These are phyloP conservation scores for Eimeria tenella DNA, from an alignment of 169 alveolate species.

Conservation along the genomic window DNA sequence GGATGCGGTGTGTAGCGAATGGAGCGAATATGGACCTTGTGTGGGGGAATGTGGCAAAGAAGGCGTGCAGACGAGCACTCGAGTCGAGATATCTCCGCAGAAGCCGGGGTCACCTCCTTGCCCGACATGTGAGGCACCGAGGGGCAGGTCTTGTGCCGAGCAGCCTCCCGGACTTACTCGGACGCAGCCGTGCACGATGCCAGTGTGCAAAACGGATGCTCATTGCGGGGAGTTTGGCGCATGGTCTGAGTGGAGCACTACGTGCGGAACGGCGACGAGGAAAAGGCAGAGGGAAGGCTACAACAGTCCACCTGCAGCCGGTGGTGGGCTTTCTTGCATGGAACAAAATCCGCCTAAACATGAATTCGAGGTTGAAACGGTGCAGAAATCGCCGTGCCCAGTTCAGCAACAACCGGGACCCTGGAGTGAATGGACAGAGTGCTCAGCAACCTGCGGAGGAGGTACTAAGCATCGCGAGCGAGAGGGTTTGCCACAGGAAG, in stretches of 20 bases:
- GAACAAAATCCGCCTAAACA: constrained; percentile 61
- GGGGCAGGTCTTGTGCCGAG: constrained; percentile 72
- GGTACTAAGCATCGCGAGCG: constrained; percentile 80
- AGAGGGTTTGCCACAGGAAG: constrained; percentile 53
- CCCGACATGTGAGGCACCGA: constrained; percentile 63
- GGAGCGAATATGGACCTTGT: constrained; percentile 84
- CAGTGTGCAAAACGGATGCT: constrained; percentile 57
- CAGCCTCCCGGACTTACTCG: constrained; percentile 65
- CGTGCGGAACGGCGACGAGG: constrained; percentile 76
- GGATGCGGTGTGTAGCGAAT: constrained; percentile 81
- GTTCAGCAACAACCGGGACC: constrained; percentile 64
- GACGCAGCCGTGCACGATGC: constrained; percentile 29
- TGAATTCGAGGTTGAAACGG: constrained; percentile 17
- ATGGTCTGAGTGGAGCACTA: constrained; percentile 69
- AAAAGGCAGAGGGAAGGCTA: constrained; percentile 7
- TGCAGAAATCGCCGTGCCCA: constrained; percentile 59
- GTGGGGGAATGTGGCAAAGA: constrained; percentile 80
- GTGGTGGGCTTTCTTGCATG: constrained; percentile 70
- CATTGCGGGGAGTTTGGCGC: constrained; percentile 64
- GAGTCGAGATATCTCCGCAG: constrained; percentile 68
- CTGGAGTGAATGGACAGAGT: constrained; percentile 83
- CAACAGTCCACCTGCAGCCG: constrained; percentile 59
- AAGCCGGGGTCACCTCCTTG: constrained; percentile 75
- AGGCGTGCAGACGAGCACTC: constrained; percentile 77
- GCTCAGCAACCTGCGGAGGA: constrained; percentile 84